Conservation (phyloP, 225 moss, liverwort and hornwort genomes). For the Marchantia paleacea region DNA sequence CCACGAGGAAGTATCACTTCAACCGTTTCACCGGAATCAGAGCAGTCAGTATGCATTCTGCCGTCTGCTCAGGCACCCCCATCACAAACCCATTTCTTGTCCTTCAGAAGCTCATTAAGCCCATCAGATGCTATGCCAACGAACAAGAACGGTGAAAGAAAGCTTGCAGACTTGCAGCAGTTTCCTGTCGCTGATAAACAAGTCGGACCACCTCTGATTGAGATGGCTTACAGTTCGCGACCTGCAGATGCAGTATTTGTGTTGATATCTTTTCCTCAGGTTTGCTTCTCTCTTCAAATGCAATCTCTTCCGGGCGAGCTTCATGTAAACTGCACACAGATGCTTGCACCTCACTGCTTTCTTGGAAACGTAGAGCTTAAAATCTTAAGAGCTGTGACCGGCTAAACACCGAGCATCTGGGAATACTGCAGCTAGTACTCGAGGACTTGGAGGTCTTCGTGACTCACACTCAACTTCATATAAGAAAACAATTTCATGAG, state of each 20-base stretch:
- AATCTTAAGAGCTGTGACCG: background rate
- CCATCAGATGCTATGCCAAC: background rate
- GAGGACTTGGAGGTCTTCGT: constrained; percentile 13
- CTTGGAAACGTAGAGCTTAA: background rate
- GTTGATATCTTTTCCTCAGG: constrained; percentile 17
- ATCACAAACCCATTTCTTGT: too few relatives aligned
- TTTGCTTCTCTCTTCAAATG: background rate
- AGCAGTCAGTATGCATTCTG: background rate
- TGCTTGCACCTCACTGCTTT: background rate
- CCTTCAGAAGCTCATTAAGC: background rate
- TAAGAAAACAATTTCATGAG: background rate
- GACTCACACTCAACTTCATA: background rate
- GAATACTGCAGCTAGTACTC: constrained; percentile 3
- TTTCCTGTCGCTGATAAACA: background rate
- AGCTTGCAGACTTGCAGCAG: background rate
- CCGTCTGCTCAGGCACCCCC: background rate
- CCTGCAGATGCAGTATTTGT: constrained; percentile 18
- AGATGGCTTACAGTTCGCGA: constrained; percentile 12
- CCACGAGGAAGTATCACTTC: background rate
- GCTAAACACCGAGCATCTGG: background rate
- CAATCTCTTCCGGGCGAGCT: background rate
- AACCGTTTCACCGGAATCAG: background rate
- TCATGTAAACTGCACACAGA: background rate
- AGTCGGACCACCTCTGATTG: constrained; percentile 1
- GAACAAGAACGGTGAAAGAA: background rate